Conservation (phyloP, 2,329 filamentous ascomycete genomes). For the Paracorniculantispora psalliotae region DNA sequence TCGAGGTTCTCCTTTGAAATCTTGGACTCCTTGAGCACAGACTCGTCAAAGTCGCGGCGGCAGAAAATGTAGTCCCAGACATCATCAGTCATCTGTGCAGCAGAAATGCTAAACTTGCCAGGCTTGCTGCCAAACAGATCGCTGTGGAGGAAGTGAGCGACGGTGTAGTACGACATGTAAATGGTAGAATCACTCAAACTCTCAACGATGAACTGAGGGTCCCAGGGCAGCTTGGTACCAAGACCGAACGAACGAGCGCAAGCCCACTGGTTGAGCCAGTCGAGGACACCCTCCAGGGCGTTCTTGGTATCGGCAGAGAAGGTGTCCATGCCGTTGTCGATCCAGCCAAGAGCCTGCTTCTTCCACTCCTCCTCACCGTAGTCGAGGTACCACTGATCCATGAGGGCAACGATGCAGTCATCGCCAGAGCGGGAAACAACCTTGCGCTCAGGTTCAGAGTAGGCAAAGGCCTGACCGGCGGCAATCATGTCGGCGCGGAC, state of each 20-base stretch:
- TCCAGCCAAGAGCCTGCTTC: constrained; percentile 64
- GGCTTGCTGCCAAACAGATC: constrained; percentile 78
- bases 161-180: constrained; percentile 79
- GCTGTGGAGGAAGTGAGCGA: constrained; percentile 65
- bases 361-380: constrained; percentile 92
- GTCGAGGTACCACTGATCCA: constrained; percentile 98
- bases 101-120: constrained; percentile 62
- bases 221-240: constrained; percentile 93
- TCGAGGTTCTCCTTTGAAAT: constrained; percentile 71
- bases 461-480: constrained; percentile 75
- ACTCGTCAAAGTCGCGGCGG: constrained; percentile 63
- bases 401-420: constrained; percentile 85
- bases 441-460: constrained; percentile 86
- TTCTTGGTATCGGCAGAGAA: constrained; percentile 74
- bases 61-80: constrained; percentile 96
- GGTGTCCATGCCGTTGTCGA: constrained; percentile 71
- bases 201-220: constrained; percentile 84
- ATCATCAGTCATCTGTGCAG: constrained; percentile 89
- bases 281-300: constrained; percentile 76
- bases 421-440: constrained; percentile 87
- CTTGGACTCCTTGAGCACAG: constrained; percentile 58
- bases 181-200: constrained; percentile 87
- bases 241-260: constrained; percentile 88
- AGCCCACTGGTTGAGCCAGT: constrained; percentile 95
- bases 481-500: constrained; percentile 75